A percentile compares a stretch with the other conserved stretches of the same genome.
Evolutionary conservation across 2,329 filamentous ascomycete species (phyloP).

Genomic region (Hypoxylon sp.): DNA sequence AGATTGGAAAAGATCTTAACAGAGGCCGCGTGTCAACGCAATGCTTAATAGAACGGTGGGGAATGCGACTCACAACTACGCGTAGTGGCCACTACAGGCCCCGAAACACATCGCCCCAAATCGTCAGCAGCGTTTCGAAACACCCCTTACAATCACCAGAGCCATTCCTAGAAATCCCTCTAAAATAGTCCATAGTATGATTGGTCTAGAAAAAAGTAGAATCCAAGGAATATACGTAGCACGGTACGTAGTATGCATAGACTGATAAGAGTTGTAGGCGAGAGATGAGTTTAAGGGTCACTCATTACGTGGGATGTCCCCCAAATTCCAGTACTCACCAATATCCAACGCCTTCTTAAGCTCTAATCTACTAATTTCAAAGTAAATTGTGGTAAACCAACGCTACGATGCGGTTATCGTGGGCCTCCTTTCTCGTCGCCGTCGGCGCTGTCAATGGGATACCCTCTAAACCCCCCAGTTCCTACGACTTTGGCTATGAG

Average conservation of each 20-base stretch:
- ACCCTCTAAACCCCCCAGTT: constrained; percentile 19
- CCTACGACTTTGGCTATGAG: constrained; percentile 53
- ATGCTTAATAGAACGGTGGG: constrained; percentile 30
- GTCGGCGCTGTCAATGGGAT: constrained; percentile 21
- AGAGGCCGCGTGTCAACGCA: constrained; percentile 37
- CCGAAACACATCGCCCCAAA: constrained; percentile 15
- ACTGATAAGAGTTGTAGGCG: constrained; percentile 14
- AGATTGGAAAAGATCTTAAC: constrained; percentile 36
- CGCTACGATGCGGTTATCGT: constrained; percentile 31
- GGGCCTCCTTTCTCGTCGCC: constrained; percentile 26
- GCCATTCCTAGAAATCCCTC: constrained; percentile 4
- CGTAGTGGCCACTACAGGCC: background rate
- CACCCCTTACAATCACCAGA: constrained; percentile 2
- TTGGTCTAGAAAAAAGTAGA: constrained; percentile 12
- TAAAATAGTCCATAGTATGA: constrained; percentile 13
- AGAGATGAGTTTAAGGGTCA: constrained; percentile 10
- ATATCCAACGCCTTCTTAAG: constrained; percentile 16
- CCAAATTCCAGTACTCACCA: constrained; percentile 14
- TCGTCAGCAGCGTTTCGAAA: constrained; percentile 38
- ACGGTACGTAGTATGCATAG: constrained; percentile 13
- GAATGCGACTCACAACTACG: constrained; percentile 5
- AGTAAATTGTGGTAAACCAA: constrained; percentile 9
- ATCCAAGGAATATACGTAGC: constrained; percentile 30
- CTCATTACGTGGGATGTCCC: constrained; percentile 27
- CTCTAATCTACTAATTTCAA: constrained; percentile 4